Percentiles rank a stretch among this genome's conserved stretches.
These are phyloP conservation scores for Castanopsis chinensis DNA, from an alignment of 306 rosid species.

Conservation along the genomic window DNA sequence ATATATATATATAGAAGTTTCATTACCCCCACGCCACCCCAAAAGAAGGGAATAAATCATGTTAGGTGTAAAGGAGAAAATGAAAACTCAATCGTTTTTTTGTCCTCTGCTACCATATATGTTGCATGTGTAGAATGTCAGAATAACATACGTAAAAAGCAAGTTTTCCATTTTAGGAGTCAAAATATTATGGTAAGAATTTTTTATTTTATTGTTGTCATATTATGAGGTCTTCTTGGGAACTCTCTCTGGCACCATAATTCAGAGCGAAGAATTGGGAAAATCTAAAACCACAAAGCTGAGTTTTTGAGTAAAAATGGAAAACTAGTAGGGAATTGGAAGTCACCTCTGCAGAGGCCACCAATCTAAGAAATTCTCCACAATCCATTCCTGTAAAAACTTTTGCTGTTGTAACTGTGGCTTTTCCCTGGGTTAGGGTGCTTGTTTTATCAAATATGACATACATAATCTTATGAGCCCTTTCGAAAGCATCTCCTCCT, in stretches of 20 bases:
- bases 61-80: too few species aligned
- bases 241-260: background rate
- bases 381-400: conserved; percentile 79
- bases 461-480: conserved; percentile 83
- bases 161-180: background rate
- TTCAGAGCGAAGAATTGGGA: conserved; percentile 5
- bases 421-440: conserved; percentile 93
- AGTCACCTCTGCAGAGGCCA: conserved; percentile 95
- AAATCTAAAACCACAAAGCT: background rate
- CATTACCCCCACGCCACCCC: too few species aligned
- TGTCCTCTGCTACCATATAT: background rate
- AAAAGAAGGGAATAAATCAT: too few species aligned
- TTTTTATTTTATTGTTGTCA: background rate
- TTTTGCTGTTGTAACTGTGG: conserved; percentile 72
- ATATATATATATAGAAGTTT: background rate
- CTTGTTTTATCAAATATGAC: conserved; percentile 96
- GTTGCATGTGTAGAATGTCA: conserved; percentile 1
- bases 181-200: background rate
- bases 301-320: background rate
- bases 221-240: background rate
- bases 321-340: conserved; percentile 18
- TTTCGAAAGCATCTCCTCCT: conserved; percentile 97
- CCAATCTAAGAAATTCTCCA: conserved; percentile 88
- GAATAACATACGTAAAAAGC: conserved; percentile 15
- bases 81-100: conserved; percentile 3